These are phyloP conservation scores for Citrullus colocynthis DNA, from an alignment of 306 rosid genomes.

Conservation along the genomic window DNA sequence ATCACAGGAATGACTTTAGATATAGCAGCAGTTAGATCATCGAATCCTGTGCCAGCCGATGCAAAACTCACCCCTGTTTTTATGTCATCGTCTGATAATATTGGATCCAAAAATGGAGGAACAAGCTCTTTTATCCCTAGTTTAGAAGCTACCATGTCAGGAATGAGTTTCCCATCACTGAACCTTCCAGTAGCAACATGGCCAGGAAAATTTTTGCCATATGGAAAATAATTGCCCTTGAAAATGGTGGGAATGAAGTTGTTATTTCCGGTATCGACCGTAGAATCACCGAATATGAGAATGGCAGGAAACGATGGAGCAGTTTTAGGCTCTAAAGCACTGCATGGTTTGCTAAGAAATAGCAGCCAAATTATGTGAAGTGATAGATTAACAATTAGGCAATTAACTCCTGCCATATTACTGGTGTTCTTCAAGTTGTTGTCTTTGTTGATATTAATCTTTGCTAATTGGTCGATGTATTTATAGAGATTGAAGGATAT, in stretches of 20 bases:
- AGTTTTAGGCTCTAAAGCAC: not conserved
- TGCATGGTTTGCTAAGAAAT: not conserved
- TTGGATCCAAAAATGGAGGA: too few species aligned
- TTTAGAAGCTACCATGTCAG: too few species aligned
- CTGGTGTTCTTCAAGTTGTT: not conserved
- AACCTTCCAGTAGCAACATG: too few species aligned
- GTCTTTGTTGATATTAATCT: not conserved
- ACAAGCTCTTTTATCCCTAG: too few species aligned
- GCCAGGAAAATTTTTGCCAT: too few species aligned
- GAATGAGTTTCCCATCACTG: too few species aligned
- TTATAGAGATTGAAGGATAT: not conserved
- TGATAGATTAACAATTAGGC: not conserved
- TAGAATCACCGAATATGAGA: conserved; percentile 32
- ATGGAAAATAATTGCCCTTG: too few species aligned
- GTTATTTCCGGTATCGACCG: conserved; percentile 35
- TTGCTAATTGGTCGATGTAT: not conserved
- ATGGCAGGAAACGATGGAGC: conserved; percentile 23
- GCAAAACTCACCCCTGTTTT: conserved; percentile 53
- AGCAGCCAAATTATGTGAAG: not conserved
- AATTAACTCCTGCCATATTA: not conserved
- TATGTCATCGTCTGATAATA: conserved; percentile 10
- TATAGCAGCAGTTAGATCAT: conserved; percentile 14
- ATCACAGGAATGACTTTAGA: conserved; percentile 22
- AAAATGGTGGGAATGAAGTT: conserved; percentile 6
- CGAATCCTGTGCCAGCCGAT: conserved; percentile 39